Base-by-base conservation (phyloP, 106 monocot genomes). In the Platanthera zijinensis region DNA sequence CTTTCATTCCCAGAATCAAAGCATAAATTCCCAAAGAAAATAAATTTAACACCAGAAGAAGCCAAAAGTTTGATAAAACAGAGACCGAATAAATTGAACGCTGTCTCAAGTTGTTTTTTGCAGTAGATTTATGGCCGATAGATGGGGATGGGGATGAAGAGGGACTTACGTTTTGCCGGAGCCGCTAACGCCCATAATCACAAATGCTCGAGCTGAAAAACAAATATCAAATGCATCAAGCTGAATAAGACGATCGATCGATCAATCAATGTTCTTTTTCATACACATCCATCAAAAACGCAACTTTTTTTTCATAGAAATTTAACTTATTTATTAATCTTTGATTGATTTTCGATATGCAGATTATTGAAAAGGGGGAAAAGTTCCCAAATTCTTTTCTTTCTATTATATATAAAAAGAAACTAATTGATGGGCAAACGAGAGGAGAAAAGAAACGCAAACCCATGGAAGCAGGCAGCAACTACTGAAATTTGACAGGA, bases 111-210 rank as follows among this genome's bases (percentile, higher is more conserved):
- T 25, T 25, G 25, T 25, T 25, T 25, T 25, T 25, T 25, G 25
- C 25, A 25, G 25, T 25, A 25, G 25, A 0, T 25, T 25, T 25
- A 25, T 25, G 25, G 25, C 25, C 25, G 25, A 25, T 25, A 25
- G 25, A 25, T 25, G 25, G 25, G 25, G 25, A 25, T 25, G 25
- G 25, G 25, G 25, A 25, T 25, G 25, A 1, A 8, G 51, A 73
- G 73, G 52, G 53, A 21, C 87, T 88, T 82, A 92, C 95, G 95
- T 87, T 84, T 96, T 96, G 22, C 95, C 95, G 39, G 81, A 80
- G 57, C 95, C 95, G 59, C 88, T 88, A 25, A 96, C 95, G 25
- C 95, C 95, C 95, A 96, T 96, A 48, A 96, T 89, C 82, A 96
- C 95, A 76, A 96, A 79, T 9, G 85, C 90, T 19, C 13, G 12